These are phyloP conservation scores for Boletus reticulatus DNA, from an alignment of 768 basidiomycete genomes.

Conservation along the genomic window DNA sequence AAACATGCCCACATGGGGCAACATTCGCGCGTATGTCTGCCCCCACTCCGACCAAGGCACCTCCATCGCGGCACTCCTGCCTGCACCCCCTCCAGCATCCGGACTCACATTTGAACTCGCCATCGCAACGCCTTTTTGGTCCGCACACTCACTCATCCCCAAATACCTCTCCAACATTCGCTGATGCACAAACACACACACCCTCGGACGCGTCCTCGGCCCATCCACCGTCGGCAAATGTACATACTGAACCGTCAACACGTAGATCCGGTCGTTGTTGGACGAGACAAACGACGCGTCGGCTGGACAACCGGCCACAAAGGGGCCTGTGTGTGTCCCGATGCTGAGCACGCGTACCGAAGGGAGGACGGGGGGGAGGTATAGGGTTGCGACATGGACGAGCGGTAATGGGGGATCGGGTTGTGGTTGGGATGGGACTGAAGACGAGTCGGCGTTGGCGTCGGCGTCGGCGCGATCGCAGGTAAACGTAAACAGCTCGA, in stretches of 20 bases:
- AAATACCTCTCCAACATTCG: constrained; percentile 24
- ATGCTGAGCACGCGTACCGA: constrained; percentile 16
- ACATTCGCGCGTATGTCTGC: constrained; percentile 31
- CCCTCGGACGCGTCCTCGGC: constrained; percentile 6
- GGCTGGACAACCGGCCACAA: constrained; percentile 24
- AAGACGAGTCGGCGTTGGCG: background rate
- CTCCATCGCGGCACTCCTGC: background rate
- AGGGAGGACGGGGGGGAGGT: constrained; percentile 9
- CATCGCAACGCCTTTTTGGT: background rate
- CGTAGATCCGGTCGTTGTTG: constrained; percentile 23
- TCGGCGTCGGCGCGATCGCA: constrained; percentile 1
- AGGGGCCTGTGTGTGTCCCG: constrained; percentile 35
- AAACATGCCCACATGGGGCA: constrained; percentile 29
- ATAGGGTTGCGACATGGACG: constrained; percentile 18
- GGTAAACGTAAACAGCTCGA: constrained; percentile 44
- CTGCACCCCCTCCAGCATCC: too few species aligned
- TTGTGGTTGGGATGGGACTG: background rate
- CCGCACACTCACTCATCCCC: background rate
- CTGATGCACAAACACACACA: constrained; percentile 36
- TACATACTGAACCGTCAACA: constrained; percentile 24
- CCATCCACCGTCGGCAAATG: background rate
- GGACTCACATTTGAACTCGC: too few species aligned
- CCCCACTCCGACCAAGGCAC: constrained; percentile 43
- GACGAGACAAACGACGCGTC: constrained; percentile 27
- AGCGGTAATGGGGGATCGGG: background rate